These are phyloP conservation scores for Nicotiana rustica DNA, from an alignment of 305 asterid genomes.

Conservation along the genomic window DNA sequence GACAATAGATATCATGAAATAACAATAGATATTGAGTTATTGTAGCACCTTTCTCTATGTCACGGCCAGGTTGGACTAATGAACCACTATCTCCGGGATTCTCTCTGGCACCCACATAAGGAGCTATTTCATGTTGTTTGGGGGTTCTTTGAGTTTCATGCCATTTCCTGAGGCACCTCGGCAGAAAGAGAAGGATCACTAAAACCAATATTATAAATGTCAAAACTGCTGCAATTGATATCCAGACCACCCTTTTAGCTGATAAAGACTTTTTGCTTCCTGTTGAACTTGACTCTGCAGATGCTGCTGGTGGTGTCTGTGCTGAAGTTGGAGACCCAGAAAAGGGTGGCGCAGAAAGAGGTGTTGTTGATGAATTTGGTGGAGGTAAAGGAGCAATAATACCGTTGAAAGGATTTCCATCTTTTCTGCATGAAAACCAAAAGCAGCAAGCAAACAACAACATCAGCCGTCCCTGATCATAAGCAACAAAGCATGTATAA, in stretches of 20 bases:
- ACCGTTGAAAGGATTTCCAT: conserved; percentile 78
- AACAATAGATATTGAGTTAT: conserved; percentile 5
- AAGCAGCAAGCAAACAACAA: conserved; percentile 19
- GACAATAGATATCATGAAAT: conserved; percentile 18
- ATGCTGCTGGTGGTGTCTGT: conserved; percentile 57
- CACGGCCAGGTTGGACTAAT: conserved; percentile 58
- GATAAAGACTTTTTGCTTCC: conserved; percentile 52
- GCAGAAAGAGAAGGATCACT: conserved; percentile 70
- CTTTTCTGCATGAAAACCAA: conserved; percentile 60
- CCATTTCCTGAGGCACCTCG: conserved; percentile 69
- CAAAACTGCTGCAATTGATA: conserved; percentile 72
- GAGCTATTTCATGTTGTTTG: conserved; percentile 81
- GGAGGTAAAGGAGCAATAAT: conserved; percentile 68
- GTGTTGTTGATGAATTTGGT: conserved; percentile 55
- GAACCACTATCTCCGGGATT: conserved; percentile 65
- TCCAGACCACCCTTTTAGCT: conserved; percentile 76
- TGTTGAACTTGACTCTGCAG: conserved; percentile 59
- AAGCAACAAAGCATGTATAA: neutral
- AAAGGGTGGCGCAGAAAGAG: conserved; percentile 68
- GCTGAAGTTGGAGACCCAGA: conserved; percentile 59
- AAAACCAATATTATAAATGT: conserved; percentile 68
- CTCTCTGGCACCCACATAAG: conserved; percentile 66
- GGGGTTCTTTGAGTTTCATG: conserved; percentile 61
- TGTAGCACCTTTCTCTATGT: conserved; percentile 69
- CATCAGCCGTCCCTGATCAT: neutral